These are phyloP conservation scores for Debaryomyces subglobosus DNA, from an alignment of 1,139 yeast species.

Conservation along the genomic window DNA sequence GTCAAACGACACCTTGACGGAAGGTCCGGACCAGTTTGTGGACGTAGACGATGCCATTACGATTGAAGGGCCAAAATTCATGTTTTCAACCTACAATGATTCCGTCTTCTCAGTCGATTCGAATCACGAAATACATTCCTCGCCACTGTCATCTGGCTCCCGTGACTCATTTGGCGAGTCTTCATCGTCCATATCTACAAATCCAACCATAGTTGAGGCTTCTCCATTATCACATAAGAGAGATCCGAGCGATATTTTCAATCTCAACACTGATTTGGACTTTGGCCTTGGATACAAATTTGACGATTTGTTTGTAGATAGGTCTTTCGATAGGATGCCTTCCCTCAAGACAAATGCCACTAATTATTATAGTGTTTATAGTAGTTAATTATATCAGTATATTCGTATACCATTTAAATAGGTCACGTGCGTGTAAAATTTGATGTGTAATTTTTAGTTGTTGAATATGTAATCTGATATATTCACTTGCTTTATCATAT, in stretches of 20 bases:
- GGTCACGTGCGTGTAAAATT: constrained; percentile 3
- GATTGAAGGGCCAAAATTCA: constrained; percentile 8
- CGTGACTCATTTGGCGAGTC: constrained; percentile 23
- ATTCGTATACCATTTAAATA: background rate
- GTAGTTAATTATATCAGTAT: background rate
- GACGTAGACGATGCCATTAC: constrained; percentile 11
- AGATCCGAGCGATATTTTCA: constrained; percentile 6
- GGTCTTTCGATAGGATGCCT: constrained; percentile 1
- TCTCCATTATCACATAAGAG: constrained; percentile 7
- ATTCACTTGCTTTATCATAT: constrained; percentile 4
- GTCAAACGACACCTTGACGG: constrained; percentile 8
- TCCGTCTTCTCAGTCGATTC: constrained; percentile 12
- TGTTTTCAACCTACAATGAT: constrained; percentile 2
- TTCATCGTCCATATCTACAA: constrained; percentile 25
- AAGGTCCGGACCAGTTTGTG: constrained; percentile 4
- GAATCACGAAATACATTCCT: constrained; percentile 11
- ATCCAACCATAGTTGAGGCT: constrained; percentile 17
- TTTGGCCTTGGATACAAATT: constrained; percentile 5
- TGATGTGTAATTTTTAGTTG: constrained; percentile 6
- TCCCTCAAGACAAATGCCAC: constrained; percentile 5
- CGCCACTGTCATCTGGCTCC: constrained; percentile 15
- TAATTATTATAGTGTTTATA: constrained; percentile 7
- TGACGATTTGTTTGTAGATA: background rate
- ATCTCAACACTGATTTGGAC: constrained; percentile 13
- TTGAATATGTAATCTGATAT: constrained; percentile 1